These are phyloP conservation scores for Globisporangium cederbergense DNA, from an alignment of 352 stramenopile species.

Conservation along the genomic window DNA sequence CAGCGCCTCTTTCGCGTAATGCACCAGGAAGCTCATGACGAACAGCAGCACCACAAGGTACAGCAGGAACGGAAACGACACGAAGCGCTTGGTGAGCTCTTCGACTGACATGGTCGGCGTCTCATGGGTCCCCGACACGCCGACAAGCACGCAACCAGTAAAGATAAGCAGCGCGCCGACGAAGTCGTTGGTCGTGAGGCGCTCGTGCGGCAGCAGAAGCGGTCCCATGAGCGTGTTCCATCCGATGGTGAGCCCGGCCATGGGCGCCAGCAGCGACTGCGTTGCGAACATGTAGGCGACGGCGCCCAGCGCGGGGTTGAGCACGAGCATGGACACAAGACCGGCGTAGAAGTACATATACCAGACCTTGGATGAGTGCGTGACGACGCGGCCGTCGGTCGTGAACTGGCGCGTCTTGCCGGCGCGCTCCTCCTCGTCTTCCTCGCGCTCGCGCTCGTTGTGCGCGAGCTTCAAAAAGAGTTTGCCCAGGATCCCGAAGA, in stretches of 20 bases:
- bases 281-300: conserved; percentile 76
- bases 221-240: conserved; percentile 82
- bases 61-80: conserved; percentile 57
- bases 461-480: conserved; percentile 79
- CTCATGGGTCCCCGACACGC: conserved; percentile 65
- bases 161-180: conserved; percentile 76
- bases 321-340: conserved; percentile 67
- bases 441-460: conserved; percentile 61
- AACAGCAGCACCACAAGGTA: conserved; percentile 46
- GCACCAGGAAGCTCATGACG: conserved; percentile 45
- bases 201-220: conserved; percentile 64
- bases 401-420: conserved; percentile 28
- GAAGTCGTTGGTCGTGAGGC: conserved; percentile 71
- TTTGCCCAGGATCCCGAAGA: conserved; percentile 80
- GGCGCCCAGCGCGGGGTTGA: conserved; percentile 65
- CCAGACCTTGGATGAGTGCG: conserved; percentile 26
- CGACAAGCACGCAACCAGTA: conserved; percentile 68
- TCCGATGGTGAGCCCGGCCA: conserved; percentile 76
- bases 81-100: conserved; percentile 48
- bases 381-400: conserved; percentile 7
- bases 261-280: conserved; percentile 76
- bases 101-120: conserved; percentile 57
- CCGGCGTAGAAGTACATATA: conserved; percentile 72
- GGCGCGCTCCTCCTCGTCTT: conserved; percentile 32
- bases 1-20: conserved; percentile 54